Conservation (phyloP, 2,329 filamentous ascomycete genomes). For the Scolecobasidium constrictum region DNA sequence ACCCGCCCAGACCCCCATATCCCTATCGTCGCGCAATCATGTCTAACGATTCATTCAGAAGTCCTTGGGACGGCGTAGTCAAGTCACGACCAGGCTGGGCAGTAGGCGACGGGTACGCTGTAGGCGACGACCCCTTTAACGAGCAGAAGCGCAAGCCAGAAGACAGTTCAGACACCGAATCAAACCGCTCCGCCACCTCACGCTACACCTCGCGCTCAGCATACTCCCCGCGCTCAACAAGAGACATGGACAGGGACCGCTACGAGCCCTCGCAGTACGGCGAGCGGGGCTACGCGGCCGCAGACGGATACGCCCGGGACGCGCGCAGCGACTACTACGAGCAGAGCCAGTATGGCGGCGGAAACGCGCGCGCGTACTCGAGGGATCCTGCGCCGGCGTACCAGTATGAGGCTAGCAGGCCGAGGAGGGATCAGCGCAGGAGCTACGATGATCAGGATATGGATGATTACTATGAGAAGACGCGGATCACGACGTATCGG, state of each 20-base stretch:
- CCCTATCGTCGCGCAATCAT: too few species aligned
- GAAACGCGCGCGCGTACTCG: not conserved
- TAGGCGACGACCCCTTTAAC: not conserved
- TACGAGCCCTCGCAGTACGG: constrained; percentile 5
- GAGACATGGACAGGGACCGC: constrained; percentile 4
- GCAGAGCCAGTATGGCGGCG: not conserved
- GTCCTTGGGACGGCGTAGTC: constrained; percentile 1
- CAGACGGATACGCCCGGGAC: constrained; percentile 7
- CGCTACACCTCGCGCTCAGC: too few species aligned
- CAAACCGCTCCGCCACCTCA: too few species aligned
- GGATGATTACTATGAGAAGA: constrained; percentile 4
- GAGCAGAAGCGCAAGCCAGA: too few species aligned
- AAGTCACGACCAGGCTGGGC: not conserved
- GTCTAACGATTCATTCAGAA: too few species aligned
- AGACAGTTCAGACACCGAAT: too few species aligned
- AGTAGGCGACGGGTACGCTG: constrained; percentile 1
- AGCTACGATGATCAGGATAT: not conserved
- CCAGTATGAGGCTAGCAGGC: not conserved
- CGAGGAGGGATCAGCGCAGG: not conserved
- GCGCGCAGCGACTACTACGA: constrained; percentile 1
- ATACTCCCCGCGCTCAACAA: not conserved
- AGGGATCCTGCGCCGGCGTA: not conserved
- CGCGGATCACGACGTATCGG: not conserved
- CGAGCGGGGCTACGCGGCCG: not conserved
- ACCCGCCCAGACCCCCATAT: too few species aligned